Base-by-base conservation (phyloP, 2,329 filamentous ascomycete genomes). In the Penicillium sp. region DNA sequence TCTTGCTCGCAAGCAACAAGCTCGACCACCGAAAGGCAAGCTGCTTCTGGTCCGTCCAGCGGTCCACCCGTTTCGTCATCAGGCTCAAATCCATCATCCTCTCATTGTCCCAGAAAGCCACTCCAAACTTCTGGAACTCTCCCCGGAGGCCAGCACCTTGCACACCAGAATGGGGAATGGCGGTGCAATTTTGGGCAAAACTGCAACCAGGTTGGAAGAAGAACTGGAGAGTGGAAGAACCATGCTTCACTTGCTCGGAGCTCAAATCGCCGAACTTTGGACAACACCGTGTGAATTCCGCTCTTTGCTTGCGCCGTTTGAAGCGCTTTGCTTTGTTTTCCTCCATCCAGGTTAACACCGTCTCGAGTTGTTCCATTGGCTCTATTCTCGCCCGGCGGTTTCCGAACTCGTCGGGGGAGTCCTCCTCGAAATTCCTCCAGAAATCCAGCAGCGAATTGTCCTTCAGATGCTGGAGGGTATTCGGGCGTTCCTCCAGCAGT, bases 291-390 rank as follows among this genome's bases (percentile, higher is more conserved):
- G 17, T 15, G 4, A 43, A 43, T 1, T 8, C 10, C 3, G 15
- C 3, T 2, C 3, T 5, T n/a, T 15, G 4, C 29, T 32, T 32
- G 21, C 2, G 5, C 10, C 7, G 12, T 1, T 0, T 3, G 7
- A n/a, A 10, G 13, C 6, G 1, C 2, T 2, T 2, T 3, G 4
- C 0, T 15, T 31, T 15, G 29, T 7, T 4, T 0, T 15, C 4
- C 3, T 9, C 13, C 21, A 24, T 21, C 39, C 39, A 42, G 0
- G 26, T 3, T 2, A 31, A 12, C 7, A 19, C 17, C 0, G 39
- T 29, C 17, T 42, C 12, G 1, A 31, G 17, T 2, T 42, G 39
- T 9, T 42, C 39, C 5, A 26, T 22, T 1, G 21, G 4, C 15
- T 10, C 13, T 6, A 9, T 39, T 4, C 2, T n/a, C 8, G 2